Base-by-base conservation (phyloP, 345 rosid species). In the Camelina neglecta region DNA sequence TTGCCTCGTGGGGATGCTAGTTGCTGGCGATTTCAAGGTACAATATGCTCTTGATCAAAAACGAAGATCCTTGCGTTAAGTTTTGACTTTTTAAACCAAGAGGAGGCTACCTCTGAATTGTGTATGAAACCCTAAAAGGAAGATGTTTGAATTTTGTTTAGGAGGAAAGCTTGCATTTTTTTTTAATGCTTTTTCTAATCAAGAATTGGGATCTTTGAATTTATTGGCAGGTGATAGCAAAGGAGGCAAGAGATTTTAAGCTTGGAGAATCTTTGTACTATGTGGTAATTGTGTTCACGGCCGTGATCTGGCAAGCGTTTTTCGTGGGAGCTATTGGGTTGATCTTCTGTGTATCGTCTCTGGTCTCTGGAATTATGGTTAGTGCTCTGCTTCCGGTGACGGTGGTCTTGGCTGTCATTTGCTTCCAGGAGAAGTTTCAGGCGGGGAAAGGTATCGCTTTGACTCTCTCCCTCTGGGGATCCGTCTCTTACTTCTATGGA, bases 391-490 rank as follows among this genome's bases (percentile, higher is more conserved):
- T 88, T 42, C 94, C 97, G 0, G 67, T 84, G 11, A 86, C 85
- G 0, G 88, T 88, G 82, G 29, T 87, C 39, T 81, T 92, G 1
- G 91, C 90, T 0, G 89, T 92, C 0, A 31, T 90, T 64, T 85
- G 81, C 81, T 92, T 24, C 82, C 49, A 53, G 12, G 96, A 90
- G 76, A 90, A 80, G 6, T 93, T 93, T 71, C 80, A 76, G 65
- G 87, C 72, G 2, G 95, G 83, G 67, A 92, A 90, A 58, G 96
- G 89, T 0, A 81, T 90, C 23, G 77, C 96, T 44, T 84, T 90
- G 18, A 85, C 65, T 8, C 85, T 90, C 21, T 86, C 90, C 0
- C 86, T 90, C 0, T 90, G 96, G 94, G 94, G 93, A 4, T 89
- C 88, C 21, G 21, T 65, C 55, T 90, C 96, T 8, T 90, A 90